A percentile compares a stretch with the other conserved stretches of the same genome.
phyloP scores from a whole-genome alignment of 768 basidiomycete genomes.

The Serendipita sp. region DNA sequence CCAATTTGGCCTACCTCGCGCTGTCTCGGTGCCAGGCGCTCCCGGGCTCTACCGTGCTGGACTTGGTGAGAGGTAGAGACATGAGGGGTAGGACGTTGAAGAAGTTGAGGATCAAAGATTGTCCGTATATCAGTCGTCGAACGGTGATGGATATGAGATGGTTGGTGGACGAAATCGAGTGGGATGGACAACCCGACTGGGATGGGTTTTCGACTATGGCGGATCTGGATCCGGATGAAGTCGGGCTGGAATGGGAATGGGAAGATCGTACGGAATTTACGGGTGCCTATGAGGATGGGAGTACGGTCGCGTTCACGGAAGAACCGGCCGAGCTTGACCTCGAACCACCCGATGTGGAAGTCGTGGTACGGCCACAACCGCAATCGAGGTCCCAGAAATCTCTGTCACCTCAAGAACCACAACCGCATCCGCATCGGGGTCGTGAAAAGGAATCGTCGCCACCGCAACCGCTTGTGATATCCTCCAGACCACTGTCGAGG shows the following conservation, averaged over 20 bases:
- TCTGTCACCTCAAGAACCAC: too few species aligned
- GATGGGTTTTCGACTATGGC: constrained; percentile 4
- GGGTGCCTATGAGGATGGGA: background rate
- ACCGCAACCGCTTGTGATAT: too few species aligned
- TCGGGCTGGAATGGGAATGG: background rate
- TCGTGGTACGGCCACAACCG: too few species aligned
- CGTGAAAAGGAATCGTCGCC: too few species aligned
- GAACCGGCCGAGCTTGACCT: too few species aligned
- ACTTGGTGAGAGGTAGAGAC: background rate
- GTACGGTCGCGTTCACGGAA: background rate
- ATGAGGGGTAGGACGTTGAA: background rate
- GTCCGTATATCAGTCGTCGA: background rate
- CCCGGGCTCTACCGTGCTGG: background rate
- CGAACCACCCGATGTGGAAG: too few species aligned
- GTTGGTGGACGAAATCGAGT: background rate
- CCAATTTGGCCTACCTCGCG: background rate
- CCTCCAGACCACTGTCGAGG: too few species aligned
- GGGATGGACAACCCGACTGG: background rate
- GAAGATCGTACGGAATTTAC: background rate
- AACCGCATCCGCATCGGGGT: too few species aligned
- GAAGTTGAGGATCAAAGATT: background rate
- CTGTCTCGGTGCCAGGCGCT: background rate
- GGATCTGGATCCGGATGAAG: constrained; percentile 1
- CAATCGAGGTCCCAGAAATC: too few species aligned
- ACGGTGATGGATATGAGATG: background rate